Evolutionary conservation across 208 protist genomes (phyloP).

Genomic region (Eutreptiella sp.): DNA sequence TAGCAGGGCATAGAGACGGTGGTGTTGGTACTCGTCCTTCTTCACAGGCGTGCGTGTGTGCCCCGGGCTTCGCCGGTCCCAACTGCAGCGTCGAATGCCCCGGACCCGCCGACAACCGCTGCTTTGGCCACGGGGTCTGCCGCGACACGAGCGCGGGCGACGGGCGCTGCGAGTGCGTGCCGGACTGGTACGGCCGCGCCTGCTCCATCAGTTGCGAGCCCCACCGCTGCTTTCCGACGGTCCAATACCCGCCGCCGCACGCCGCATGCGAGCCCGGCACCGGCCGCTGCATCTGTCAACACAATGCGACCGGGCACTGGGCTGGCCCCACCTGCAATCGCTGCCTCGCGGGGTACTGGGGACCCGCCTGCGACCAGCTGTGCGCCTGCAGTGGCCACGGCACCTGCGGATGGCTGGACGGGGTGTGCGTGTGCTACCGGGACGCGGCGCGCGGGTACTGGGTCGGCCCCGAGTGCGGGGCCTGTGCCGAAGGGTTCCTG

Average conservation of each 20-base stretch:
- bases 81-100: neutral
- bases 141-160: neutral
- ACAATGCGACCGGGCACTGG: too few species aligned
- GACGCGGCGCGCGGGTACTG: slow-evolving; percentile 1
- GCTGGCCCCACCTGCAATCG: too few species aligned
- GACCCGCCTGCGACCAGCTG: neutral
- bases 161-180: too few species aligned
- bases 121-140: slow-evolving; percentile 1
- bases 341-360: neutral
- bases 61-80: neutral
- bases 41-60: slow-evolving; percentile 11
- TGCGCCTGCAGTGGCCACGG: neutral
- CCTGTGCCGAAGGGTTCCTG: too few species aligned
- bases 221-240: too few species aligned
- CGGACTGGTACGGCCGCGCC: too few species aligned
- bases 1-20: too few species aligned
- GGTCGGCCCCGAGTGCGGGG: neutral
- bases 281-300: too few species aligned
- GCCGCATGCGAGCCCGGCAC: too few species aligned
- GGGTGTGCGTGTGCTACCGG: neutral
- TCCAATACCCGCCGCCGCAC: too few species aligned
- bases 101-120: neutral
- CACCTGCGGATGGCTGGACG: neutral
- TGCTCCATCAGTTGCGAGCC: too few species aligned
- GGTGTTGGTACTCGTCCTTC: too few species aligned